Base-by-base conservation (phyloP, 2,329 filamentous ascomycete species). In the Dendrostoma leiphaemia region DNA sequence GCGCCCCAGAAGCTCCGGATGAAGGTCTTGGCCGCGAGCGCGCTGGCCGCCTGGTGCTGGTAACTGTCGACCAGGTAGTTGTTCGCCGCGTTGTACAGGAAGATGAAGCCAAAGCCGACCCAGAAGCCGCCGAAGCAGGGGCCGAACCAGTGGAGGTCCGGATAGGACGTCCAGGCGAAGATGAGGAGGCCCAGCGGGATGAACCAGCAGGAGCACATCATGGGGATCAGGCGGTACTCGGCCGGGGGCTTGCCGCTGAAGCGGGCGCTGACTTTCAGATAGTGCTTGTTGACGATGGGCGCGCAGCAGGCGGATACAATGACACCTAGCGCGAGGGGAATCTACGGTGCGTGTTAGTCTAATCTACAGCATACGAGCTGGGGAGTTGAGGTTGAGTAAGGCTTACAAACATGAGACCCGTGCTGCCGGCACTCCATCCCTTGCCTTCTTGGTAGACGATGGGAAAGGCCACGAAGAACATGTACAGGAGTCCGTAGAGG, bases 1-100 rank as follows among this genome's bases (percentile, higher is more conserved):
- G 89, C 90, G 63, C 90, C 90, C 88, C 89, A 94, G 72, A 92
- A 88, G 15, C 83, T 88, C 23, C 89, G 82, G 55, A 93, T 76
- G 65, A 84, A 92, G 0, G 89, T 93, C 77, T 93, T 93, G 35
- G 89, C 89, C 0, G 90, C 90, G 3, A 93, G 80, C 0, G 89
- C 89, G 0, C 87, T 91, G 1, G 90, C 90, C 1, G 90, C 90
- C 70, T 92, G 89, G 71, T 82, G 78, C 69, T 82, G 79, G 71
- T 83, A 83, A 15, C 78, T 79, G 67, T 83, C 80, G 66, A 83
- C 80, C 26, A 89, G 79, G 71, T 89, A 89, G 73, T 89, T 89
- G 70, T 89, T 89, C 63, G 85, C 85, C 9, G 86, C 79, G 74
- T 91, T 91, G 76, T 91, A 92, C 23, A 92, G 75, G 75, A 91